Base-by-base conservation (phyloP, 164 flowering plant genomes). In the Umbellularia californica region DNA sequence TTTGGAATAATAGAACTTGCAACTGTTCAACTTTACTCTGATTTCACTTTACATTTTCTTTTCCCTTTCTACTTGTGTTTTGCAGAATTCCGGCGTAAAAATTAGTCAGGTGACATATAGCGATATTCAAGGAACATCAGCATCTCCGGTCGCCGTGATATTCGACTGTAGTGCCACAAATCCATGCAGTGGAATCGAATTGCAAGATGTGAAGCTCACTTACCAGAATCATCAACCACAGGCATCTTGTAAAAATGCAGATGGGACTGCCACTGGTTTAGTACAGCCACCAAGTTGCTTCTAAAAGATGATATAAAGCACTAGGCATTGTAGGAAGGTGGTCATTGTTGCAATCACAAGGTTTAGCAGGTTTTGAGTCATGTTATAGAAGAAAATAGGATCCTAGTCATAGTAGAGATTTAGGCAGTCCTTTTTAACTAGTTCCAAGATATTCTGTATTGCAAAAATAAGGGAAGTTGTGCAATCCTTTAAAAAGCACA, bases 51-150 rank as follows among this genome's bases (percentile, higher is more conserved):
- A 19, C 60, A 55, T 55, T 55, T 1, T 55, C 6, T 14, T 55
- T 20, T 20, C n/a, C 60, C 7, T 55, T 17, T 55, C n/a, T 55
- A 15, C n/a, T 55, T 55, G 17, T 15, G 60, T 55, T 55, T 17
- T 69, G 27, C 77, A 85, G 87, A 79, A 23, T 52, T 87, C 85
- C 0, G 87, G 89, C 0, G 76, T 88, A 10, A 82, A 84, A 70
- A 79, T 87, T 14, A 83, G 80, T 19, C 78, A 78, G 6, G 88
- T 85, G 63, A 83, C 77, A 0, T 89, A 83, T 75, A 50, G 73
- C 64, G 76, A 86, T 70, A 85, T 89, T 0, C 77, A 77, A 0
- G 92, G 89, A 63, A 78, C 90, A 14, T 89, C 92, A 0, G 89
- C 90, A 3, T 82, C 89, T 1, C 69, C 81, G 50, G 85, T 86